Evolutionary conservation across 495 filamentous ascomycete species (phyloP).

Genomic region (Cetradonia linearis): DNA sequence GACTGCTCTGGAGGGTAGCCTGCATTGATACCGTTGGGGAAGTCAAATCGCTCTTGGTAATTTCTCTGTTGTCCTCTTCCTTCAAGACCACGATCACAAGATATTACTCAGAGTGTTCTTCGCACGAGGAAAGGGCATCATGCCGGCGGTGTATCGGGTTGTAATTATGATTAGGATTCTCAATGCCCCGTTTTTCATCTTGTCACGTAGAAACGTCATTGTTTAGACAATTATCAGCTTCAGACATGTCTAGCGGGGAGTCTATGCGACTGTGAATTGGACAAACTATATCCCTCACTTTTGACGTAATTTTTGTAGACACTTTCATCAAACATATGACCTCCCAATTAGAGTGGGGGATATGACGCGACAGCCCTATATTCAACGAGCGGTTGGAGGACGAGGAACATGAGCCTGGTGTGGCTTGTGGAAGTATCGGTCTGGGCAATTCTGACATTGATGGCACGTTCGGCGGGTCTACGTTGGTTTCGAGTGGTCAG

Average conservation of each 20-base stretch:
- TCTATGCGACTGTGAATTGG: conserved; percentile 17
- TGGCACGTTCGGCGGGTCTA: too few species aligned
- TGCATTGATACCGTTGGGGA: conserved; percentile 1
- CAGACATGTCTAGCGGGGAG: conserved; percentile 4
- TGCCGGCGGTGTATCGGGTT: conserved; percentile 2
- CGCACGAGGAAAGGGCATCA: neutral
- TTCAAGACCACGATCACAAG: neutral
- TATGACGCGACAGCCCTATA: neutral
- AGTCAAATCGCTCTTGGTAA: conserved; percentile 9
- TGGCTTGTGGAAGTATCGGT: neutral
- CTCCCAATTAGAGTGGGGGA: neutral
- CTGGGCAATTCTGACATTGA: neutral
- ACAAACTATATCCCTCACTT: conserved; percentile 6
- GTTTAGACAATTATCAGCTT: conserved; percentile 13
- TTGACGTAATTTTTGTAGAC: too few species aligned
- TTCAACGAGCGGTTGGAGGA: neutral
- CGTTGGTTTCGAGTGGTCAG: too few species aligned
- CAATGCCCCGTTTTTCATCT: neutral
- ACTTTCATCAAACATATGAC: too few species aligned
- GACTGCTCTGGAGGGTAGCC: conserved; percentile 26
- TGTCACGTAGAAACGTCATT: conserved; percentile 8
- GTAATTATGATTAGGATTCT: neutral
- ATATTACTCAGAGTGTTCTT: neutral
- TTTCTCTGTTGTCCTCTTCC: conserved; percentile 6
- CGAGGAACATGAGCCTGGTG: neutral